Evolutionary conservation across 2,329 filamentous ascomycete genomes (phyloP), one percentile per base, ranked within the genome.

Genomic region (Colletotrichum sp.): DNA sequence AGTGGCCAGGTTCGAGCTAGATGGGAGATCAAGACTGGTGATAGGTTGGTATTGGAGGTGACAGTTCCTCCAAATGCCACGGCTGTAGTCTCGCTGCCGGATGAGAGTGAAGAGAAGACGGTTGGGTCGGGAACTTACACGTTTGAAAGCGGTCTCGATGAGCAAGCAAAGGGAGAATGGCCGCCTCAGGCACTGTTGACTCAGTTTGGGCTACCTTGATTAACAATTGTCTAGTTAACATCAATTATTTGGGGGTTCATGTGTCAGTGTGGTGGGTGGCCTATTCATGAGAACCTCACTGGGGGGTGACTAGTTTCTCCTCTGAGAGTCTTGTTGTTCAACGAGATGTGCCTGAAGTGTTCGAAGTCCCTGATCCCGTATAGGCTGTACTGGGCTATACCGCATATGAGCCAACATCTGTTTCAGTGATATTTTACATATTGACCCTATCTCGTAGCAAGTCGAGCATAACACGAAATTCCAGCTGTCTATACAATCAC

Each of bases 1-100:
- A 83, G 84, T 59, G 84, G 85, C 0, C 72, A 71, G 30, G 75
- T 84, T 15, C 69, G 63, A 16, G 78, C 77, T 2, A 67, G 78
- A 10, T 85, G 84, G 85, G 16, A 59, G 5, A 59, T 83, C 2
- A 34, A 15, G 26, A 0, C 15, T 6, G 70, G 24, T 1, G 75
- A 30, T 2, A 62, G 12, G 8, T 62, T 78, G 16, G 59, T 39
- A 0, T 13, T 76, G 49, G 64, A 72, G 30, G 1, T 77, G 64
- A 36, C 44, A 1, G 68, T 72, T 6, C 76, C 76, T 6, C 39
- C 34, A 10, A 72, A 71, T 18, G 30, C 69, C 1, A 39, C 68
- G n/a, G 72, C 68, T 6, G 52, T 63, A 1, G 36, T 76, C 1
- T 36, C 44, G 2, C 16, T 77, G n/a, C 72, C 69, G 8, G 65